Percentiles rank a stretch among this genome's conserved stretches.
phyloP scores from a whole-genome alignment of 2,329 filamentous ascomycete genomes.

The Coniochaeta sp. region DNA sequence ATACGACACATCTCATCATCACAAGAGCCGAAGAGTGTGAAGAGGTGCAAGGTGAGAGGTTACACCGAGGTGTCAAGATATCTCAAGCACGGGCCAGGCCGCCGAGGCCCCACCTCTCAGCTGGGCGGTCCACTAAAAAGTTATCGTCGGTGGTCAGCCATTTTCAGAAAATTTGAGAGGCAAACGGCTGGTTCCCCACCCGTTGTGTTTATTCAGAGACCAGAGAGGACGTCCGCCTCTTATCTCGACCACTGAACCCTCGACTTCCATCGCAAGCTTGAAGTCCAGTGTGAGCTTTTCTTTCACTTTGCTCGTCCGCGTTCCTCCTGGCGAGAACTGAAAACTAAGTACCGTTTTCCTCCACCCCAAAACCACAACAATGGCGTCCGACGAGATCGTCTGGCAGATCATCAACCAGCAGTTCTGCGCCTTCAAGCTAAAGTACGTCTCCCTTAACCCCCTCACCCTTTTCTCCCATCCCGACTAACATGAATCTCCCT shows the following conservation, averaged over 20 bases:
- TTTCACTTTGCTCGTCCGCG: background rate
- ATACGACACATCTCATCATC: background rate
- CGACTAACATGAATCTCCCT: conserved; percentile 1
- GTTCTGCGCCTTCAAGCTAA: conserved; percentile 92
- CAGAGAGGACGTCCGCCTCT: background rate
- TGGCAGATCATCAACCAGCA: conserved; percentile 97
- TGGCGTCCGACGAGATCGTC: conserved; percentile 93
- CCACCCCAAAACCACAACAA: conserved; percentile 29
- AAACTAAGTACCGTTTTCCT: background rate
- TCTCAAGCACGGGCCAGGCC: background rate
- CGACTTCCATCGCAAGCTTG: background rate
- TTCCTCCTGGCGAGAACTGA: background rate
- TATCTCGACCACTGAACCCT: background rate
- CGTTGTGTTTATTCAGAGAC: background rate
- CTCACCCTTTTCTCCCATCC: background rate
- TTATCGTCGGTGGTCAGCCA: background rate
- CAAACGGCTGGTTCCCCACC: background rate
- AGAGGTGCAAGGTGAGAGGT: background rate
- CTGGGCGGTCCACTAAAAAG: background rate
- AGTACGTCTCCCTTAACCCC: conserved; percentile 43
- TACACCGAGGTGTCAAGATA: background rate
- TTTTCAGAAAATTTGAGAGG: conserved; percentile 2
- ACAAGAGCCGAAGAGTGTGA: background rate
- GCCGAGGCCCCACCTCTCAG: too few species aligned
- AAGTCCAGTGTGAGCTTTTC: background rate